These are phyloP conservation scores for Aspergillus sp. DNA, from an alignment of 2,329 filamentous ascomycete species.

Conservation along the genomic window DNA sequence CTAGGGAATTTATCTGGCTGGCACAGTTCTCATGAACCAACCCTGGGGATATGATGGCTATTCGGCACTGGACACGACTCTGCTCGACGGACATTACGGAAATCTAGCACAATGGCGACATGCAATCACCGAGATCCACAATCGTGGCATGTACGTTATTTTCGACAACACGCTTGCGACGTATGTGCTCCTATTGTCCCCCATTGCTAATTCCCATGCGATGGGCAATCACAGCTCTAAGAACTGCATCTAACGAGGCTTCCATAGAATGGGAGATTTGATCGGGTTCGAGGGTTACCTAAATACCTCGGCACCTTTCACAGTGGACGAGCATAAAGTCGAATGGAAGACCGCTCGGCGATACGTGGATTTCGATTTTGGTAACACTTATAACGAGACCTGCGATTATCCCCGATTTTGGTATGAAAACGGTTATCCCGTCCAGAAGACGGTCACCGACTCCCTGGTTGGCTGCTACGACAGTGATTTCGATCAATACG, in stretches of 20 bases:
- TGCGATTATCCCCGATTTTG: constrained; percentile 65
- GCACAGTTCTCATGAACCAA: constrained; percentile 62
- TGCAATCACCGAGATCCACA: constrained; percentile 60
- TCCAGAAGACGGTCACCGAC: constrained; percentile 49
- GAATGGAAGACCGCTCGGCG: constrained; percentile 55
- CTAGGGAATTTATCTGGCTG: constrained; percentile 62
- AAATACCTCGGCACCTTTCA: constrained; percentile 57
- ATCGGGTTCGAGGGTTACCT: constrained; percentile 49
- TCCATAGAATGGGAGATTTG: constrained; percentile 54
- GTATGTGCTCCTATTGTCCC: constrained; percentile 34
- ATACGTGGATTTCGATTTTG: constrained; percentile 60
- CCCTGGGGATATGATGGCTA: constrained; percentile 65
- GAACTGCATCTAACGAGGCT: not conserved
- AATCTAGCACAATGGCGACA: constrained; percentile 58
- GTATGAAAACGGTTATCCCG: constrained; percentile 56
- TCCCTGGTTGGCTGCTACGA: constrained; percentile 58
- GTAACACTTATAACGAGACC: constrained; percentile 54
- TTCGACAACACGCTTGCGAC: constrained; percentile 67
- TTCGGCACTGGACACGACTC: constrained; percentile 60
- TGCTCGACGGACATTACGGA: constrained; percentile 64
- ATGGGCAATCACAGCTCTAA: not conserved
- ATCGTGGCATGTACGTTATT: constrained; percentile 63
- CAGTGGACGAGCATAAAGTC: constrained; percentile 58
- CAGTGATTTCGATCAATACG: constrained; percentile 66
- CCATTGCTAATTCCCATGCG: not conserved